Conservation (phyloP, 352 stramenopile species). For the Phytophthora rubi region DNA sequence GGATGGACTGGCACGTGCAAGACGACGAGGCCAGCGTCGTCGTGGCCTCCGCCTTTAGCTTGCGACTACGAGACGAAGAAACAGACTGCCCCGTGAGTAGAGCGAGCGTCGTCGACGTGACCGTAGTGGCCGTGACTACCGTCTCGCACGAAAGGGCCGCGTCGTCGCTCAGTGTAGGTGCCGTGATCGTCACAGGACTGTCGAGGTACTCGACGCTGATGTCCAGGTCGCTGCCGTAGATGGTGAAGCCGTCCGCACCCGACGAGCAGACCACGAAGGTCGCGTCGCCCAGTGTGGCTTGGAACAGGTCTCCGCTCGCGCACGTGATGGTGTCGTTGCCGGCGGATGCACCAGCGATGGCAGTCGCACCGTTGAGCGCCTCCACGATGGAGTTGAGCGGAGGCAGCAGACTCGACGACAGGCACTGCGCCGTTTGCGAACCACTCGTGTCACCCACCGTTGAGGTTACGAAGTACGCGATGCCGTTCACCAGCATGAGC, state of each 20-base stretch:
- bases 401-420: conserved; percentile 17
- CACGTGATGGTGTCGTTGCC: conserved; percentile 23
- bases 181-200: conserved; percentile 13
- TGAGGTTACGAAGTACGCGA: conserved; percentile 29
- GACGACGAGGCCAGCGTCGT: conserved; percentile 22
- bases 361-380: conserved; percentile 10
- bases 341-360: conserved; percentile 1
- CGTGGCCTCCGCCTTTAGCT: conserved; percentile 10
- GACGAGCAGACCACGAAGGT: conserved; percentile 23
- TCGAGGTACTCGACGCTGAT: conserved; percentile 19
- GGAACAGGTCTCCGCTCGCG: conserved; percentile 23
- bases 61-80: background rate
- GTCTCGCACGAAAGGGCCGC: conserved; percentile 17
- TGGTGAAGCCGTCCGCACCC: conserved; percentile 3
- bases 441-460: conserved; percentile 2
- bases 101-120: conserved; percentile 17
- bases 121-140: conserved; percentile 9
- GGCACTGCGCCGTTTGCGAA: conserved; percentile 10
- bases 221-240: background rate
- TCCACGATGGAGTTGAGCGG: conserved; percentile 23
- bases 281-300: conserved; percentile 21
- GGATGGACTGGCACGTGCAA: conserved; percentile 19
- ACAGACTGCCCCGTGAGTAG: conserved; percentile 15
- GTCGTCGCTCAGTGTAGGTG: conserved; percentile 6
- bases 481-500: conserved; percentile 27